A percentile compares a stretch with the other conserved stretches of the same genome.
phyloP scores from a whole-genome alignment of 31 red algal species.

The Odonthalia washingtoniensis region DNA sequence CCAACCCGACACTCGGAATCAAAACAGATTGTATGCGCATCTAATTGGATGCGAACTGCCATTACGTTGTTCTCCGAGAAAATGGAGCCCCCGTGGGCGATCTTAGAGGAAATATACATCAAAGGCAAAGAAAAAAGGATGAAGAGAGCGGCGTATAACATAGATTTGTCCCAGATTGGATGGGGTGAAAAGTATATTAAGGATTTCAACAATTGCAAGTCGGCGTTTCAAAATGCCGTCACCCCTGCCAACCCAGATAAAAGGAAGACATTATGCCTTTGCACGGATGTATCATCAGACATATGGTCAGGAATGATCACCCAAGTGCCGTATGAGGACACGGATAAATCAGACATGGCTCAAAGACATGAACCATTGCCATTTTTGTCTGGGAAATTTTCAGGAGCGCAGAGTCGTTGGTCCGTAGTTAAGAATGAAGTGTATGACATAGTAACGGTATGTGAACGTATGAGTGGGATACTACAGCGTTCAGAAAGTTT shows the following conservation, averaged over 20 bases:
- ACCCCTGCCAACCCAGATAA: neutral
- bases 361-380: too few relatives aligned
- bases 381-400: too few relatives aligned
- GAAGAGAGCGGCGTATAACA: neutral
- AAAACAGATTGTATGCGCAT: conserved; percentile 28
- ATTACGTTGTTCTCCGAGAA: conserved; percentile 18
- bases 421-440: conserved; percentile 2
- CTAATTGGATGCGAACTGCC: conserved; percentile 28
- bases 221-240: neutral
- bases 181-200: neutral
- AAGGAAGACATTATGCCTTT: conserved; percentile 4
- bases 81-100: neutral
- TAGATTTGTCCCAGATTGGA: neutral
- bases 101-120: conserved; percentile 9
- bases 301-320: conserved; percentile 41
- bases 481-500: neutral
- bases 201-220: conserved; percentile 4
- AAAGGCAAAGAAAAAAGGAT: conserved; percentile 5
- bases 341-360: too few relatives aligned
- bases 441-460: neutral
- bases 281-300: conserved; percentile 30
- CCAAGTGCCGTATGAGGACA: too few relatives aligned
- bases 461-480: neutral
- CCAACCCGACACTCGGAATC: conserved; percentile 12
- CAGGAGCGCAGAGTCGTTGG: too few relatives aligned